Evolutionary conservation across 2,329 filamentous ascomycete genomes (phyloP).

Genomic region (Colletotrichum sp.): DNA sequence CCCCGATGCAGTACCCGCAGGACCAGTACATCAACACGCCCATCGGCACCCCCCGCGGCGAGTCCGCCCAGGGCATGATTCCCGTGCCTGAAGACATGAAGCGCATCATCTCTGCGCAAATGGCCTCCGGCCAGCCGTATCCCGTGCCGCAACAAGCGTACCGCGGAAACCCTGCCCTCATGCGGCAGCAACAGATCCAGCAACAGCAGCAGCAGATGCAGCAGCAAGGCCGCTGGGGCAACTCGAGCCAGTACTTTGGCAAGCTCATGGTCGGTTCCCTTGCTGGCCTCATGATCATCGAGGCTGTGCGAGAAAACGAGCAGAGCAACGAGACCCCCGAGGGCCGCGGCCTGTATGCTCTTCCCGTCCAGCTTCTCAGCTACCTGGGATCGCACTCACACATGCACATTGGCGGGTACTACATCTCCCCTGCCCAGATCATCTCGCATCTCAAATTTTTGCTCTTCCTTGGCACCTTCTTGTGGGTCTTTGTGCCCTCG

Average conservation of each 20-base stretch:
- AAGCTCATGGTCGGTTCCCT: slow-evolving; percentile 94
- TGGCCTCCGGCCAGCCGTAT: slow-evolving; percentile 60
- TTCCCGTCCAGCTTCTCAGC: slow-evolving; percentile 65
- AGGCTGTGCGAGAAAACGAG: slow-evolving; percentile 75
- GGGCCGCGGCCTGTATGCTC: slow-evolving; percentile 69
- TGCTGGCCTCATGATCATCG: slow-evolving; percentile 89
- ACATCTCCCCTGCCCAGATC: slow-evolving; percentile 46
- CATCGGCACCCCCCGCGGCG: slow-evolving; percentile 43
- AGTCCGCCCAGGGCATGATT: slow-evolving; percentile 63
- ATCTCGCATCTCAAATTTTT: slow-evolving; percentile 58
- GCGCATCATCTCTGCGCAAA: slow-evolving; percentile 62
- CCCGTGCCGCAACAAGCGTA: slow-evolving; percentile 54
- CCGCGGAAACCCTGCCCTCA: slow-evolving; percentile 45
- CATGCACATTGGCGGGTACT: slow-evolving; percentile 59
- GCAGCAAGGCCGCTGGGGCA: slow-evolving; percentile 59
- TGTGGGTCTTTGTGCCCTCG: slow-evolving; percentile 61
- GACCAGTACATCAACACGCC: slow-evolving; percentile 51
- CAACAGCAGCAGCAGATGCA: slow-evolving; percentile 54
- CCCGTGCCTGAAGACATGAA: slow-evolving; percentile 71
- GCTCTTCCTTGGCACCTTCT: slow-evolving; percentile 55
- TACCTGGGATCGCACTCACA: slow-evolving; percentile 52
- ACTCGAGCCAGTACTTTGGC: slow-evolving; percentile 60
- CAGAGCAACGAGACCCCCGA: slow-evolving; percentile 66
- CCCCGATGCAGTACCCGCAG: slow-evolving; percentile 56
- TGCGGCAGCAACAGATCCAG: slow-evolving; percentile 63